Evolutionary conservation across 352 stramenopile species (phyloP).

Genomic region (Phytophthora sp.): DNA sequence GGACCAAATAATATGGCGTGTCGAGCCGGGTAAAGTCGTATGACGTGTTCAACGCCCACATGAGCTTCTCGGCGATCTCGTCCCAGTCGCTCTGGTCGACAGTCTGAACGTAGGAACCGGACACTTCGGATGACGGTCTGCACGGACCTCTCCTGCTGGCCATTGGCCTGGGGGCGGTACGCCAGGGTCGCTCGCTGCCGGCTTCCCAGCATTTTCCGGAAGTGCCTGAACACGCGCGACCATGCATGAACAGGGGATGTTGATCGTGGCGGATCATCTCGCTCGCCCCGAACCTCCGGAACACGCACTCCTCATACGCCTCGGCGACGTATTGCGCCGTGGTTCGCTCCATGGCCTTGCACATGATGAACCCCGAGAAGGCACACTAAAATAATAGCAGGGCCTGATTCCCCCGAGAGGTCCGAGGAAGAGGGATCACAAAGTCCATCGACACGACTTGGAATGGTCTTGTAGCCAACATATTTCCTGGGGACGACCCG

Average conservation of each 20-base stretch:
- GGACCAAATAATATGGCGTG: slow-evolving; percentile 22
- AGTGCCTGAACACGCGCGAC: slow-evolving; percentile 26
- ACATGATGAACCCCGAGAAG: slow-evolving; percentile 19
- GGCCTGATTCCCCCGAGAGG: neutral
- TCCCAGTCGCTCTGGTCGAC: slow-evolving; percentile 39
- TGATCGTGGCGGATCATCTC: slow-evolving; percentile 27
- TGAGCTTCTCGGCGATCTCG: slow-evolving; percentile 19
- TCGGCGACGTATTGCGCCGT: slow-evolving; percentile 22
- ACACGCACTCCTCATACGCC: slow-evolving; percentile 29
- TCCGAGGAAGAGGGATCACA: slow-evolving; percentile 5
- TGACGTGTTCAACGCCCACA: slow-evolving; percentile 26
- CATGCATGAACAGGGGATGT: slow-evolving; percentile 30
- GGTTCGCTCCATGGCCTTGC: slow-evolving; percentile 8
- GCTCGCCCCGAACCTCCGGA: slow-evolving; percentile 28
- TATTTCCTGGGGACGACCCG: slow-evolving; percentile 5
- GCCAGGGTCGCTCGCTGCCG: slow-evolving; percentile 29
- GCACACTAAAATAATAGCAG: slow-evolving; percentile 6
- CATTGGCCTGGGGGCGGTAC: slow-evolving; percentile 40
- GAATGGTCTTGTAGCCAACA: slow-evolving; percentile 1
- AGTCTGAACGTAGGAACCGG: slow-evolving; percentile 16
- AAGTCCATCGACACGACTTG: slow-evolving; percentile 22
- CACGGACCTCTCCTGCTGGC: slow-evolving; percentile 35
- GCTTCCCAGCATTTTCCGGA: slow-evolving; percentile 25
- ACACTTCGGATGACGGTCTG: slow-evolving; percentile 32
- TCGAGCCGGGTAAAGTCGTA: slow-evolving; percentile 12